A percentile compares a stretch with the other conserved stretches of the same genome.
phyloP scores from a whole-genome alignment of 2,329 filamentous ascomycete genomes.

The Colletotrichum zoysiae region DNA sequence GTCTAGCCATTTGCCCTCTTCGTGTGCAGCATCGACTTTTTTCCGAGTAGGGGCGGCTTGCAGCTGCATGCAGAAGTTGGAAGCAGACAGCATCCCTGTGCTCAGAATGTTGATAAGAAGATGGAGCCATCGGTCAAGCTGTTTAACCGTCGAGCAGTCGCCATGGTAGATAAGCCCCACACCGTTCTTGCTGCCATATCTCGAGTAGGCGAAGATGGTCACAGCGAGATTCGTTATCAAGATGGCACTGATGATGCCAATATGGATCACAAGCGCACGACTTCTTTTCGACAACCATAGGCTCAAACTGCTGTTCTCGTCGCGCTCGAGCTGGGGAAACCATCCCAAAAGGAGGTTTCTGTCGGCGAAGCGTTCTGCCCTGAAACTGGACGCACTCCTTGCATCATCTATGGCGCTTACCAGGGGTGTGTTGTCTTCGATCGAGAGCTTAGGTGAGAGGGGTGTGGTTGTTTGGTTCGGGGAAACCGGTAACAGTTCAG shows the following conservation, averaged over 20 bases:
- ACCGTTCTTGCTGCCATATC: constrained; percentile 42
- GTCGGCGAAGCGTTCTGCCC: neutral
- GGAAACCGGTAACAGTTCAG: neutral
- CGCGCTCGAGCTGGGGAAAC: constrained; percentile 44
- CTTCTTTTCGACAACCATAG: constrained; percentile 44
- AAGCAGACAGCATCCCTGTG: constrained; percentile 48
- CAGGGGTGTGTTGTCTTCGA: neutral
- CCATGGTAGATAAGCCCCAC: constrained; percentile 47
- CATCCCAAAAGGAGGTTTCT: constrained; percentile 38
- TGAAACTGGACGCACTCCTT: neutral
- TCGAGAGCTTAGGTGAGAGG: neutral
- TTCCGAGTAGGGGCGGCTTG: constrained; percentile 48
- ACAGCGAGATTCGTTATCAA: constrained; percentile 43
- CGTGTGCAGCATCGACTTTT: constrained; percentile 56
- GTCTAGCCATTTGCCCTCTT: constrained; percentile 54
- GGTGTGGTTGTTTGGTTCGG: neutral
- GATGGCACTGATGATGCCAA: constrained; percentile 46
- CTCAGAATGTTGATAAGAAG: constrained; percentile 49
- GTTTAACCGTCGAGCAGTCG: constrained; percentile 44
- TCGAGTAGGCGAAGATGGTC: constrained; percentile 43
- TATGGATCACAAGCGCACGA: constrained; percentile 44
- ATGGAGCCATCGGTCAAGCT: constrained; percentile 45
- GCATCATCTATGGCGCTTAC: neutral
- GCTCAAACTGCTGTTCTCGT: constrained; percentile 39
- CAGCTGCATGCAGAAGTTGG: constrained; percentile 51